Evolutionary conservation across 768 basidiomycete genomes (phyloP), one percentile per base, ranked within the genome.

Genomic region (Collybiopsis luxurians): DNA sequence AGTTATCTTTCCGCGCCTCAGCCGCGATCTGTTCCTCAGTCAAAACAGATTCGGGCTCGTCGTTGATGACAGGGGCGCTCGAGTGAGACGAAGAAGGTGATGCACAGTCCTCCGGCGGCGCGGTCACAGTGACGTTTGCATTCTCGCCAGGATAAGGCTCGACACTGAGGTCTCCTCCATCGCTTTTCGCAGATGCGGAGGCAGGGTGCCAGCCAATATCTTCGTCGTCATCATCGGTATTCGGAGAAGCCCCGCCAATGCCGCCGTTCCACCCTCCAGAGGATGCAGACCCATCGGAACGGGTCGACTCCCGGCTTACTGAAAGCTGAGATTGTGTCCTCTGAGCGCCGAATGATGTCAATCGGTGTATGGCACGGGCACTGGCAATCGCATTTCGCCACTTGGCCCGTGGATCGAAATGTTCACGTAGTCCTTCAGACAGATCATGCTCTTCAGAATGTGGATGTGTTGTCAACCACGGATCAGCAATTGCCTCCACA

Each of bases 371-470:
- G 0, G 75, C 79, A 15, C 78, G 72, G 23, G 79, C 78, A 28
- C 76, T 74, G 1, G 73, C 65, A 62, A 95, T 91, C 13, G 89
- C 90, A 1, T 76, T 73, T 49, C 82, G 80, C 93, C 92, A 95
- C 38, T 79, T 79, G 1, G 84, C 85, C 42, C 79, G 79, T 0
- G 92, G 80, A 65, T 92, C 79, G 71, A 96, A 95, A 75, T 94
- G 84, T 30, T 92, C 87, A 30, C 89, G 88, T 48, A 97, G 75
- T 11, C 89, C 90, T 11, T 66, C 67, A 15, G 73, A 77, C 40
- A 97, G 79, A 63, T 98, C 93, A 67, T 89, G 81, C 51, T 94
- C 89, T 4, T 76, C 79, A 0, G 85, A 84, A 0, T 87, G 75
- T 17, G 77, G 71, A 65, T 88, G 82, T 0, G 76, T 80, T 15